Conservation (phyloP, 257 asterid species). For the Salvia hispanica region DNA sequence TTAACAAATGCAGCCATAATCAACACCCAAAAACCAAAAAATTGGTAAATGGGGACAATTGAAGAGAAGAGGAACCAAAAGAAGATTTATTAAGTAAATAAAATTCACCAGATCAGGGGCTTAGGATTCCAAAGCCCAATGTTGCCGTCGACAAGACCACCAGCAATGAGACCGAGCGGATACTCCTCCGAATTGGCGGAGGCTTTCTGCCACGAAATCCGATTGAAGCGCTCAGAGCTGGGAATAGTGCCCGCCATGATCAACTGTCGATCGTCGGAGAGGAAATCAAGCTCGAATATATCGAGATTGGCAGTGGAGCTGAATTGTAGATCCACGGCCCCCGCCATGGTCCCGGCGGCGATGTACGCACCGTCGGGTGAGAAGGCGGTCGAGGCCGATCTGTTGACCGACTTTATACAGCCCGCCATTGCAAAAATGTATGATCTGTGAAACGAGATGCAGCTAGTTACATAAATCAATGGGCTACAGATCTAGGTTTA, state of each 20-base stretch:
- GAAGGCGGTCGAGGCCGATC: slow-evolving; percentile 96
- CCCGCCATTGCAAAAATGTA: slow-evolving; percentile 54
- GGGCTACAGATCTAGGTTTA: slow-evolving; percentile 38
- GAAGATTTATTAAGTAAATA: slow-evolving; percentile 16
- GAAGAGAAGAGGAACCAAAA: slow-evolving; percentile 10
- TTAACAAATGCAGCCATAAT: slow-evolving; percentile 28
- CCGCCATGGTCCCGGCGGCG: slow-evolving; percentile 99
- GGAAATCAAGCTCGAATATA: slow-evolving; percentile 84
- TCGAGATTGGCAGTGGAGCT: slow-evolving; percentile 95
- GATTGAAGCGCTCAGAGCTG: slow-evolving; percentile 81
- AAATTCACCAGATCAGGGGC: slow-evolving; percentile 66
- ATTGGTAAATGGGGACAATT: not conserved
- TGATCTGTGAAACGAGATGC: slow-evolving; percentile 31
- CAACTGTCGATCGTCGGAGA: slow-evolving; percentile 74
- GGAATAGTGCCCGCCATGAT: slow-evolving; percentile 60
- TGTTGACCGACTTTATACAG: slow-evolving; percentile 67
- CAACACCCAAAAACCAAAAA: slow-evolving; percentile 15
- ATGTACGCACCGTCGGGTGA: slow-evolving; percentile 81
- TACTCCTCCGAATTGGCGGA: slow-evolving; percentile 68
- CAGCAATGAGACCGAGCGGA: slow-evolving; percentile 83
- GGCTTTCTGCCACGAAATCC: slow-evolving; percentile 82
- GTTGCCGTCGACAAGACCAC: slow-evolving; percentile 94
- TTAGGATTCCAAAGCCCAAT: slow-evolving; percentile 95
- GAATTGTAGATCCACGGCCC: slow-evolving; percentile 96
- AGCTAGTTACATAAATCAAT: slow-evolving; percentile 17